Base-by-base conservation (phyloP, 768 basidiomycete genomes). In the Roridomyces roridus region DNA sequence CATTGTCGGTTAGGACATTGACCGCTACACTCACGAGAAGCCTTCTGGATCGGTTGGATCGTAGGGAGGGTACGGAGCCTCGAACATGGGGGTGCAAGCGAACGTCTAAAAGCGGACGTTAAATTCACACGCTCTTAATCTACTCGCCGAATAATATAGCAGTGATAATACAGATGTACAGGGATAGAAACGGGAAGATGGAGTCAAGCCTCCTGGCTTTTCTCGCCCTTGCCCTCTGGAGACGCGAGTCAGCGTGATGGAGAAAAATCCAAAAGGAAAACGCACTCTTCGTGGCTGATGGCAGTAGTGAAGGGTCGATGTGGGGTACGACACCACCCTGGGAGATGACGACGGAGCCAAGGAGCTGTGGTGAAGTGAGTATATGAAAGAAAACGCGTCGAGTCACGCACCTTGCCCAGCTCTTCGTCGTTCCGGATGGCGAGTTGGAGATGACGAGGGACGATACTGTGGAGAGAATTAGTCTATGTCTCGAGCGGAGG, bases 341-440 rank as follows among this genome's bases (percentile, higher is more conserved):
- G n/a, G n/a, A n/a, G n/a, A n/a, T n/a, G n/a, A n/a, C n/a, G n/a
- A n/a, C n/a, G n/a, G n/a, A n/a, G n/a, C n/a, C n/a, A n/a, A n/a
- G n/a, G n/a, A n/a, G n/a, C n/a, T n/a, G n/a, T n/a, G n/a, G n/a
- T n/a, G n/a, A n/a, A n/a, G n/a, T n/a, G n/a, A n/a, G n/a, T n/a
- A n/a, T n/a, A n/a, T n/a, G n/a, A n/a, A n/a, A n/a, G n/a, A n/a
- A n/a, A n/a, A n/a, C n/a, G n/a, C n/a, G n/a, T n/a, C n/a, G n/a
- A n/a, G n/a, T n/a, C n/a, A n/a, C n/a, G n/a, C n/a, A n/a, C n/a
- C n/a, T 48, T 47, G 46, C 54, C 54, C 28, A 55, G n/a, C 83
- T 86, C 89, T 68, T 90, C 89, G 59, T 89, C 88, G 73, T 91
- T 89, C 59, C 91, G 83, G 73, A 92, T 89, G 59, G 91, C 90